A percentile compares a stretch with the other conserved stretches of the same genome.
Conservation (phyloP, 495 filamentous ascomycete genomes). For the Penicillium cinerascens region DNA sequence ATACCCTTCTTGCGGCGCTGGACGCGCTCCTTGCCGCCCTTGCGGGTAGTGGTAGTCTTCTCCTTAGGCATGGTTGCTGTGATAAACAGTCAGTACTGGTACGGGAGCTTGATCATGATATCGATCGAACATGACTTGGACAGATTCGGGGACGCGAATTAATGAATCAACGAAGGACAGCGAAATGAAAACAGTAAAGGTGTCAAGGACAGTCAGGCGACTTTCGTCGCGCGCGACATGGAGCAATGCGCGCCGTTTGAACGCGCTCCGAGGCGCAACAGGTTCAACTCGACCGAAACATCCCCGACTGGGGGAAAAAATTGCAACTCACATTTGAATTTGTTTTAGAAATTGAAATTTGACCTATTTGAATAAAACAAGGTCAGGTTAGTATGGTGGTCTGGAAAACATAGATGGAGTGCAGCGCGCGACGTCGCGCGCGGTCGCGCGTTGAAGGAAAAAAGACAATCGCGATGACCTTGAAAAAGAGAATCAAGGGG, state of each 20-base stretch:
- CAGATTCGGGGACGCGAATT: background rate
- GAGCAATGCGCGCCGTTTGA: background rate
- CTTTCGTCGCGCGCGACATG: background rate
- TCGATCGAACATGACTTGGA: background rate
- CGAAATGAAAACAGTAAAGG: background rate
- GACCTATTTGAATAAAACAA: background rate
- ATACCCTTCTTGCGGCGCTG: constrained; percentile 83
- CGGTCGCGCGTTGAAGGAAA: constrained; percentile 23
- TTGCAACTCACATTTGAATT: background rate
- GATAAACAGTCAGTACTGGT: constrained; percentile 3
- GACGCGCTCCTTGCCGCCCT: constrained; percentile 49
- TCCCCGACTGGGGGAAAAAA: background rate
- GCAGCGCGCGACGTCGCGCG: constrained; percentile 8
- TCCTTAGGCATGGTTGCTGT: constrained; percentile 70
- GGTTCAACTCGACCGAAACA: background rate
- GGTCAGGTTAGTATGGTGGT: constrained; percentile 8
- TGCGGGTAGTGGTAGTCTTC: constrained; percentile 54
- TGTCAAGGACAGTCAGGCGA: background rate
- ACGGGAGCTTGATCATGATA: background rate
- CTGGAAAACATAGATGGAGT: background rate
- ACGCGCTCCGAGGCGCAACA: background rate
- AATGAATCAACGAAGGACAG: background rate
- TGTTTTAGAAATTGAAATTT: background rate
- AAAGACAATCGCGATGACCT: constrained; percentile 11
- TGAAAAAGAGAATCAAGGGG: constrained; percentile 13